Evolutionary conservation across 1,139 yeast genomes (phyloP), one percentile per base, ranked within the genome.

Genomic region (Magnusiomyces starmeri): DNA sequence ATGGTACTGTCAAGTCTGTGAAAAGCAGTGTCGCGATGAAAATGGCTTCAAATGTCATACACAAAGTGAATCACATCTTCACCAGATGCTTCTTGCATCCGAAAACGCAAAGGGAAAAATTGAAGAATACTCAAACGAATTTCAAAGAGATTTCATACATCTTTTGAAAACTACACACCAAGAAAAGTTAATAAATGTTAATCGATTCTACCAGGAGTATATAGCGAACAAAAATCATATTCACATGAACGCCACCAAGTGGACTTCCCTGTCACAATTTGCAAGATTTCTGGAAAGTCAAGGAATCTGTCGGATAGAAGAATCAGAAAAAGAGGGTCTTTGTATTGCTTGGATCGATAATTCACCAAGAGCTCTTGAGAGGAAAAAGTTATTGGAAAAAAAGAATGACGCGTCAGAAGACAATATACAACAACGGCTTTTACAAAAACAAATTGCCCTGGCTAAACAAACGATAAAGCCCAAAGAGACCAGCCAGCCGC

Each of bases 31-130:
- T 66, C 74, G 97, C 51, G 99, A 94, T 65, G 92, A 86, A 57
- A 92, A 92, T 68, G 99, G 98, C 34, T 92, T 86, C 71, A 83
- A 85, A 63, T 85, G 92, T 64, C 99, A 92, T 67, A 74, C 83
- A 20, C 75, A 76, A 56, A 83, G 95, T 16, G 89, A 87, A 43
- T 76, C 86, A 1, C 99, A 92, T 65, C 70, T 77, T 48, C 77
- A 79, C 27, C 78, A 78, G 53, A 77, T 83, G 55, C 61, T 67
- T 46, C 57, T 65, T 3, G 66, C 64, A 57, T 72, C 73, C 7
- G 72, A 76, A 18, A 68, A 70, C 18, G 75, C 81, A 1, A 67
- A 75, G 1, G 62, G 68, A 24, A 76, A 81, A 43, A 77, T 87
- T 0, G 79, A 75, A 18, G 75, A 78, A 37, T 90, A 72, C 63